Percentiles rank a stretch among this genome's conserved stretches.
These are phyloP conservation scores for Coriolopsis trogii DNA, from an alignment of 1,284 basidiomycete species.

Conservation along the genomic window DNA sequence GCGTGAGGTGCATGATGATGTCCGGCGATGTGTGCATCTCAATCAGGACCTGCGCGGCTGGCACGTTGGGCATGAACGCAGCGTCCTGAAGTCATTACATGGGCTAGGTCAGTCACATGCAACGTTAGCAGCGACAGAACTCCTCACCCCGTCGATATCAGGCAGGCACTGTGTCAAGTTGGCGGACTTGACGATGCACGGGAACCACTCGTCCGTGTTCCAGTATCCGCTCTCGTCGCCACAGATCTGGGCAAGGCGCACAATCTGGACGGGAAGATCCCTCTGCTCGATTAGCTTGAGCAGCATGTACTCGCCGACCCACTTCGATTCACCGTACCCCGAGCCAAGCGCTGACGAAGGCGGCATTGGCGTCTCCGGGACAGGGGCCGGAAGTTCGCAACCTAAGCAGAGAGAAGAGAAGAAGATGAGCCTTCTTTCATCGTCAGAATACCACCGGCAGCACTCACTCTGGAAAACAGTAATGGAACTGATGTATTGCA, in stretches of 20 bases:
- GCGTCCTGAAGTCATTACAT: constrained; percentile 4
- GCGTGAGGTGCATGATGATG: constrained; percentile 28
- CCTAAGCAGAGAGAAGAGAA: not conserved
- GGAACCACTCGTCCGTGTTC: constrained; percentile 48
- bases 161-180: constrained; percentile 32
- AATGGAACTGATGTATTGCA: constrained; percentile 38
- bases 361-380: constrained; percentile 10
- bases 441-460: not conserved
- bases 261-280: constrained; percentile 32
- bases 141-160: constrained; percentile 21
- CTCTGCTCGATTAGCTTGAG: constrained; percentile 23
- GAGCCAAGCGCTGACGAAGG: constrained; percentile 33
- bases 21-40: constrained; percentile 20
- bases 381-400: constrained; percentile 4
- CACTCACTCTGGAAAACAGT: constrained; percentile 29
- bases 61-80: constrained; percentile 26
- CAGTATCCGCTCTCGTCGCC: constrained; percentile 43
- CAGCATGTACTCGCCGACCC: constrained; percentile 39
- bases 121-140: not conserved
- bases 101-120: not conserved
- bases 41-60: constrained; percentile 21
- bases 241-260: constrained; percentile 47
- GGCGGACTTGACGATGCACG: constrained; percentile 41
- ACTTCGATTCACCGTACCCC: constrained; percentile 45
- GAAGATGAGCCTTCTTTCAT: too few relatives aligned